phyloP scores from a whole-genome alignment of 2,329 filamentous ascomycete genomes.

The Colletotrichum neosansevieriae region DNA sequence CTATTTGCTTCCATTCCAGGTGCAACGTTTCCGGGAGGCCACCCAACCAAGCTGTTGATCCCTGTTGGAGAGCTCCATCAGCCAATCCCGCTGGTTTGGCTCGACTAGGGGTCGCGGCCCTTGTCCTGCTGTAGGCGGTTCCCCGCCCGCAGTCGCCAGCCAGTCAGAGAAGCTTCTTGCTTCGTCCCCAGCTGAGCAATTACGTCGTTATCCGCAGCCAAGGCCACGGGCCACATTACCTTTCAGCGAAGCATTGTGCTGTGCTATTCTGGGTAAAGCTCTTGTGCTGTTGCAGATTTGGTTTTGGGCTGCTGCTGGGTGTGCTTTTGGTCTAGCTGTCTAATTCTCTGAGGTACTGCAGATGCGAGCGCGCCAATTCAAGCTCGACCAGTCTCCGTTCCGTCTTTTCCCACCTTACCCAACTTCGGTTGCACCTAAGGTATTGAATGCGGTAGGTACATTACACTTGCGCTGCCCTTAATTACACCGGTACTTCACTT shows the following conservation, averaged over 20 bases:
- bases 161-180: slow-evolving; percentile 22
- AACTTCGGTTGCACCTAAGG: not conserved
- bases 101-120: slow-evolving; percentile 30
- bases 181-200: slow-evolving; percentile 30
- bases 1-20: not conserved
- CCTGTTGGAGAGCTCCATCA: slow-evolving; percentile 31
- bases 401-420: not conserved
- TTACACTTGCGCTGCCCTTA: slow-evolving; percentile 7
- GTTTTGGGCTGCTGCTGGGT: too few relatives aligned
- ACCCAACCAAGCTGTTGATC: slow-evolving; percentile 36
- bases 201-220: slow-evolving; percentile 40
- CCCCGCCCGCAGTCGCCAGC: slow-evolving; percentile 21
- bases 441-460: too few relatives aligned
- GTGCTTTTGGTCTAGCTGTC: slow-evolving; percentile 4
- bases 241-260: slow-evolving; percentile 1
- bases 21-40: slow-evolving; percentile 39
- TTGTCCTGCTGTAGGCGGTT: slow-evolving; percentile 23
- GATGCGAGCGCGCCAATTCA: not conserved
- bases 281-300: not conserved
- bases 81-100: slow-evolving; percentile 37
- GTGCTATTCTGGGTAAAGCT: too few relatives aligned
- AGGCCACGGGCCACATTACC: slow-evolving; percentile 26
- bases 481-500: not conserved
- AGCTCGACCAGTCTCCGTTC: not conserved
- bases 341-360: not conserved